Base-by-base conservation (phyloP, 129 eudicot genomes). In the Mikania micrantha region DNA sequence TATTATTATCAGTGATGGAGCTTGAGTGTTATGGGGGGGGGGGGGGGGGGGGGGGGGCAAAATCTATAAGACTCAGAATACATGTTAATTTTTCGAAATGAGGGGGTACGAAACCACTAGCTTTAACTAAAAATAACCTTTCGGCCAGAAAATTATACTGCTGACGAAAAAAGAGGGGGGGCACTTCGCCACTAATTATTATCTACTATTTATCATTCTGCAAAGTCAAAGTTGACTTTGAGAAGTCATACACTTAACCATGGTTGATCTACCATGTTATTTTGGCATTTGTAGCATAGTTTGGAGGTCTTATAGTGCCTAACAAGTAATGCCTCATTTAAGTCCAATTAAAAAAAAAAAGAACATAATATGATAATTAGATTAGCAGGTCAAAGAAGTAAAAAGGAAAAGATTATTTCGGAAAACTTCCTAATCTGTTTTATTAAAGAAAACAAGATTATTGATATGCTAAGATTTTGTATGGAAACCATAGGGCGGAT, bases 401-500 rank as follows among this genome's bases (percentile, higher is more conserved):
- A 13, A 11, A 41, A 41, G 48, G 17, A 41, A 41, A 13, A 0
- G 4, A 41, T 11, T 42, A 13, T 42, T 12, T 0, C n/a, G 0
- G n/a, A n/a, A 12, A 41, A 41, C 11, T 9, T 41, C 47, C 47
- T 41, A 2, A 40, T 4, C 25, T 8, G n/a, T 5, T 47, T 16
- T 47, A 17, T 17, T 17, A 48, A 6, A 17, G 17, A 52, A 0
- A 41, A 41, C 13, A 44, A 13, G 4, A 4, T n/a, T 45, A 5
- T 45, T 42, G 22, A 52, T 20, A 21, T 45, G 25, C 0, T 4
- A 1, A 9, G 25, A 28, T 1, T n/a, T n/a, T 59, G 65, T 69
- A 3, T 41, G 36, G 64, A 77, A 81, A 22, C n/a, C 48, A 22
- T 78, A 93, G 99, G 66, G 81, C 57, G 75, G 78, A 70, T 22